Evolutionary conservation across 768 basidiomycete species (phyloP).

Genomic region (Kwoniella europaea): DNA sequence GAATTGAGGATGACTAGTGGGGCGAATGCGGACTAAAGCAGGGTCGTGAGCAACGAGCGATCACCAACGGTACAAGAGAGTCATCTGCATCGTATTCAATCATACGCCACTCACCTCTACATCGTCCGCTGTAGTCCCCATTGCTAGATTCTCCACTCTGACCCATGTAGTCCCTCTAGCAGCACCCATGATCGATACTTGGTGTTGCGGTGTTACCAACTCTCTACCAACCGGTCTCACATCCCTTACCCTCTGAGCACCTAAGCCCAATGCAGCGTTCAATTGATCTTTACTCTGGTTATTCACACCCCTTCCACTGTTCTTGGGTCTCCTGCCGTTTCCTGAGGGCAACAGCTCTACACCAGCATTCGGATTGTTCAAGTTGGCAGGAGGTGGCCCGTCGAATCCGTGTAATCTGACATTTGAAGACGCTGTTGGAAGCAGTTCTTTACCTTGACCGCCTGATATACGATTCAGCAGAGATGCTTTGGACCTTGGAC

Average conservation of each 20-base stretch:
- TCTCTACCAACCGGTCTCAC: constrained; percentile 1
- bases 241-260: constrained; percentile 15
- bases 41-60: neutral
- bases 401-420: constrained; percentile 38
- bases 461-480: constrained; percentile 39
- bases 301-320: constrained; percentile 15
- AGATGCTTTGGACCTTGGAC: constrained; percentile 18
- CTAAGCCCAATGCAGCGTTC: constrained; percentile 29
- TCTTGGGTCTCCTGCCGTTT: constrained; percentile 13
- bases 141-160: constrained; percentile 73
- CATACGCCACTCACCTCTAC: constrained; percentile 63
- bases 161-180: constrained; percentile 61
- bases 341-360: constrained; percentile 42
- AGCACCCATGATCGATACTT: constrained; percentile 52
- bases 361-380: constrained; percentile 39
- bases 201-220: constrained; percentile 1
- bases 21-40: constrained; percentile 72
- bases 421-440: constrained; percentile 15
- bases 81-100: no score
- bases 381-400: constrained; percentile 21
- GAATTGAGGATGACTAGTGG: constrained; percentile 67
- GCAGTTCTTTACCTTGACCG: constrained; percentile 41
- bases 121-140: constrained; percentile 79
- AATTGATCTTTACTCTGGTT: constrained; percentile 23
- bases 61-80: no score